Evolutionary conservation across 768 basidiomycete species (phyloP), one percentile per base, ranked within the genome.

Genomic region (Russula olivacea): DNA sequence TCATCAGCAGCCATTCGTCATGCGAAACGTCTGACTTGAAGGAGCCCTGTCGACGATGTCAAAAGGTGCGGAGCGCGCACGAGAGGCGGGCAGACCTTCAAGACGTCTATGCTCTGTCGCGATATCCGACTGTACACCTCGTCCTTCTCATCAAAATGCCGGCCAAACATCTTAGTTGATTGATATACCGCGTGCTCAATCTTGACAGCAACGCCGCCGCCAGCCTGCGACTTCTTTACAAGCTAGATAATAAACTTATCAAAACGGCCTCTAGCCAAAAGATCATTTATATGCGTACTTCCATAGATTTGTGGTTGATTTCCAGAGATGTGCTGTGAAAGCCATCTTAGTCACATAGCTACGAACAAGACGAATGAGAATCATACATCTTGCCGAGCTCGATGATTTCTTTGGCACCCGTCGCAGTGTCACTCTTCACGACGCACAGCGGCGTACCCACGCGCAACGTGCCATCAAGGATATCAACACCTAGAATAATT

Each of bases 141-240:
- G 72, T 98, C 95, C 76, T 96, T 91, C 51, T 98, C 95, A 69
- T 91, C 89, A 71, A 94, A 98, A 76, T 98, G 96, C 68, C 95
- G 85, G 6, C 95, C 94, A 71, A 90, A 98, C 86, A 93, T 88
- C 76, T 94, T 96, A 32, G 93, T 86, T 28, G 90, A 89, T 76
- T 98, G 90, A 74, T 98, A 94, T 12, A 95, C 88, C 4, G 94
- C 95, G 73, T 96, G 91, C 74, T 98, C 97, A 64, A 98, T 98
- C 81, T 98, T 99, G 69, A 98, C 91, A 0, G 97, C 96, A 15
- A 98, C 95, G 71, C 97, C 96, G 53, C 83, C 95, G 69, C 93
- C 96, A n/a, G 91, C 86, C 74, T 98, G 93, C 2, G 86, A 80
- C 75, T 92, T 95, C 79, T 97, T 98, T 69, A 98, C 83, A 30